Conservation (phyloP, 305 asterid species). For the Plantago lanceolata region DNA sequence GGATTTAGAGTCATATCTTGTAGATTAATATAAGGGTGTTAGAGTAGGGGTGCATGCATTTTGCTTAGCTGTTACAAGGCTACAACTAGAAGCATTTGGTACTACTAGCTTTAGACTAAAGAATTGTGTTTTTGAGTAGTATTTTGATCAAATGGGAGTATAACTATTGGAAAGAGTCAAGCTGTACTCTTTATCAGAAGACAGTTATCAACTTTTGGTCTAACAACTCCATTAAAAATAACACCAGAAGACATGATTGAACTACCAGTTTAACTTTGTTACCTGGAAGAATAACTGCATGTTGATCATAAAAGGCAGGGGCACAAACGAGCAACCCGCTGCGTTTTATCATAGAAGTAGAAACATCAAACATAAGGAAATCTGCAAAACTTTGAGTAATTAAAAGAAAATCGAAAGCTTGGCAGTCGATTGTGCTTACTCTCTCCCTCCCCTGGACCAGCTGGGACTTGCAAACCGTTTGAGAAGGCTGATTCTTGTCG, state of each 20-base stretch:
- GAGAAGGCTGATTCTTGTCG: too few species aligned
- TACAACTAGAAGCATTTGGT: background rate
- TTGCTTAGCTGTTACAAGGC: conserved; percentile 1
- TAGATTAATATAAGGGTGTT: conserved; percentile 6
- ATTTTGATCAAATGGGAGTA: background rate
- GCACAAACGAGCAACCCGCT: too few species aligned
- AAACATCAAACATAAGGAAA: too few species aligned
- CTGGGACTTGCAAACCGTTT: too few species aligned
- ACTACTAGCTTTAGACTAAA: background rate
- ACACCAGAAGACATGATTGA: background rate
- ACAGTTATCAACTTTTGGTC: background rate
- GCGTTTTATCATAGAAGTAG: too few species aligned
- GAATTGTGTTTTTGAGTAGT: background rate
- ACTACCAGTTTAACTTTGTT: background rate
- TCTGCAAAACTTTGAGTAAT: too few species aligned
- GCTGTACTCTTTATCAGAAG: background rate
- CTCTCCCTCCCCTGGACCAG: too few species aligned
- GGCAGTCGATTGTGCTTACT: too few species aligned
- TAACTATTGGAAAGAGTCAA: background rate
- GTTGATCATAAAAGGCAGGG: background rate
- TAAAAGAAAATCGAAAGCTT: too few species aligned
- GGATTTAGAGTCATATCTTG: background rate
- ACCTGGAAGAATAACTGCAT: background rate
- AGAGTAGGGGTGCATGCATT: background rate
- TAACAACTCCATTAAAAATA: background rate